Conservation (phyloP, 371 early-diverging fungal genomes). For the Lichtheimia ornata region DNA sequence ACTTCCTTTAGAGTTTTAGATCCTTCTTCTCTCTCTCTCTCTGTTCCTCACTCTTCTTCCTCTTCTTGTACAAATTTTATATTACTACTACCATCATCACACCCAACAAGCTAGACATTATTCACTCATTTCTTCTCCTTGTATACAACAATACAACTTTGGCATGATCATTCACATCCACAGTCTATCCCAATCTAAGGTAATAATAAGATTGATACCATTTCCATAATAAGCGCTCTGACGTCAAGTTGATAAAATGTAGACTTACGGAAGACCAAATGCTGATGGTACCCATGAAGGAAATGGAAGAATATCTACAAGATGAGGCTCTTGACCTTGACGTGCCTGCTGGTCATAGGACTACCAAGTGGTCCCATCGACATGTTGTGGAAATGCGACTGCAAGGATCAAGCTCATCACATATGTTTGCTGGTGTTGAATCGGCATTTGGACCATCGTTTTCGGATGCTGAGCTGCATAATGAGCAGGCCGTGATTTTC, state of each 20-base stretch:
- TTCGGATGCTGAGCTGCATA: neutral
- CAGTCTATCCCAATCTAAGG: constrained; percentile 23
- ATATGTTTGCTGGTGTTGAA: constrained; percentile 6
- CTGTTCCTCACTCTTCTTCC: neutral
- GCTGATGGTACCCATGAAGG: constrained; percentile 16
- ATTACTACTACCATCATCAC: too few relatives aligned
- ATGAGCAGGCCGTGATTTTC: constrained; percentile 22
- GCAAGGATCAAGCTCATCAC: constrained; percentile 6
- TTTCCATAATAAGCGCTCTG: neutral
- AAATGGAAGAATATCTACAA: constrained; percentile 15
- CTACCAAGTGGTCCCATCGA: neutral
- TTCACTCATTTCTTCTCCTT: constrained; percentile 13
- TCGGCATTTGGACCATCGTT: constrained; percentile 20
- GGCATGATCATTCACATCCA: constrained; percentile 4
- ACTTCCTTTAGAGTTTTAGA: constrained; percentile 6
- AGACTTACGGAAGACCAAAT: constrained; percentile 14
- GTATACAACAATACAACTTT: constrained; percentile 12
- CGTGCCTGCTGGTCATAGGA: neutral
- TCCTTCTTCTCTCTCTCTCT: neutral
- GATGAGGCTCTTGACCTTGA: constrained; percentile 5
- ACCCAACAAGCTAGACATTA: neutral
- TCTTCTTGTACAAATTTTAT: neutral
- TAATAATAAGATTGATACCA: neutral
- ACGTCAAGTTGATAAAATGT: neutral
- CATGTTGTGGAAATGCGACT: constrained; percentile 15